A percentile compares a stretch with the other conserved stretches of the same genome.
These are phyloP conservation scores for Rosa multiflora DNA, from an alignment of 306 rosid genomes.

Conservation along the genomic window DNA sequence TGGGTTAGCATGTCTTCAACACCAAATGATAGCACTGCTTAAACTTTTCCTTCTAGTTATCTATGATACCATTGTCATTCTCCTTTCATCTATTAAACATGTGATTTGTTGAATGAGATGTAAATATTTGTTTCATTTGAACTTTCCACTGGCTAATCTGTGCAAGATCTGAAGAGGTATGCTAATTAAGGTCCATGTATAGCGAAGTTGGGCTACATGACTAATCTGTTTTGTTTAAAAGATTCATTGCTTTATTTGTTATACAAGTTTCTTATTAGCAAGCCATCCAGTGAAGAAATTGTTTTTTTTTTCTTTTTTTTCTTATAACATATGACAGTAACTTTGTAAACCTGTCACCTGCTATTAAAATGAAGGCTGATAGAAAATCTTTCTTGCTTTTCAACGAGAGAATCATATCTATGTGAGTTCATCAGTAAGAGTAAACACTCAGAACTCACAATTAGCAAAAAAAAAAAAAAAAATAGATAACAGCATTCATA, in stretches of 20 bases:
- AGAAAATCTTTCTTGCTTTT: neutral
- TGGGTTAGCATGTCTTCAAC: slow-evolving; percentile 42
- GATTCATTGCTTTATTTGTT: neutral
- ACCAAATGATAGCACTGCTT: slow-evolving; percentile 48
- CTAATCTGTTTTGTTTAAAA: neutral
- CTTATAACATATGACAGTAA: neutral
- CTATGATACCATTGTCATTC: neutral
- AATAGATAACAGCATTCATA: neutral
- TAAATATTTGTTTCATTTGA: slow-evolving; percentile 17
- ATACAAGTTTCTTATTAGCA: neutral
- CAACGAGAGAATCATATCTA: neutral
- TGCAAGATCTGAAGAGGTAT: slow-evolving; percentile 18
- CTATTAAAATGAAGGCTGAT: neutral
- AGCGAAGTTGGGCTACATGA: neutral
- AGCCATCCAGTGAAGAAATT: neutral
- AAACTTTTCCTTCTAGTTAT: slow-evolving; percentile 15
- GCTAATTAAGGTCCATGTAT: slow-evolving; percentile 16
- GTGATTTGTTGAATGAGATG: slow-evolving; percentile 35
- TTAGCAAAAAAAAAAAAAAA: too few species aligned
- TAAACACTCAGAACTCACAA: neutral
- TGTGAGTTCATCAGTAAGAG: neutral
- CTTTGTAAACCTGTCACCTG: neutral
- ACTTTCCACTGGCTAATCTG: neutral
- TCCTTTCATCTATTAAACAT: slow-evolving; percentile 18
- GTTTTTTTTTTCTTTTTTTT: neutral